Evolutionary conservation across 2,329 filamentous ascomycete genomes (phyloP), one percentile per base, ranked within the genome.

Genomic region (Colletotrichum gloeosporioides): DNA sequence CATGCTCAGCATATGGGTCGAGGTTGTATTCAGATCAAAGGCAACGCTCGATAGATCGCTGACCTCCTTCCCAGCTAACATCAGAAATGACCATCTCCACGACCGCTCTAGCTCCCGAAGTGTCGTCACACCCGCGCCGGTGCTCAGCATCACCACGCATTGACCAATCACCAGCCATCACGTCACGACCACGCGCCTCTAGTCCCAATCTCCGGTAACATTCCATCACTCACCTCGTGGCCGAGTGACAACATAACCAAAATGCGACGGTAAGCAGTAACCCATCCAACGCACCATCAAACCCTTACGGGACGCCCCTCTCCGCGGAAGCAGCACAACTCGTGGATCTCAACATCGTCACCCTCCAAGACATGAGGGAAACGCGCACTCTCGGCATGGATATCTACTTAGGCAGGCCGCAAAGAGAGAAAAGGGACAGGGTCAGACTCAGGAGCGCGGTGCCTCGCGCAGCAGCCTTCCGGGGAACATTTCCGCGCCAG

Each of bases 51-150:
- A 25, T 4, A 53, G 6, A 53, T 53, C n/a, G 8, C n/a, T 53
- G 0, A 53, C n/a, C n/a, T 2, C 4, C n/a, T 34, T 36, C 16
- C 18, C 16, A 8, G 55, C 8, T 27, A n/a, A 49, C n/a, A 65
- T 57, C 32, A 18, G n/a, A 32, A 13, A 39, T 31, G 31, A 36
- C 59, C 44, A 34, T 10, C 32, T 36, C 31, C 18, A 32, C 34
- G 32, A 64, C 12, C n/a, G 57, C n/a, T 39, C 34, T 36, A 25
- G 62, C 62, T 36, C 22, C 34, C 53, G 31, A n/a, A 39, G 53
- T 73, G 74, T 76, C 49, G 74, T 76, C 49, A 69, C 74, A 73
- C 49, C 64, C 22, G 49, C 27, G 49, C 27, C 57, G 57, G 57
- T 70, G 57, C 68, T 53, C 36, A 12, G 6, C 27, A 63, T 44